Evolutionary conservation across 768 basidiomycete species (phyloP), one percentile per base, ranked within the genome.

Genomic region (Russula ochroleuca): DNA sequence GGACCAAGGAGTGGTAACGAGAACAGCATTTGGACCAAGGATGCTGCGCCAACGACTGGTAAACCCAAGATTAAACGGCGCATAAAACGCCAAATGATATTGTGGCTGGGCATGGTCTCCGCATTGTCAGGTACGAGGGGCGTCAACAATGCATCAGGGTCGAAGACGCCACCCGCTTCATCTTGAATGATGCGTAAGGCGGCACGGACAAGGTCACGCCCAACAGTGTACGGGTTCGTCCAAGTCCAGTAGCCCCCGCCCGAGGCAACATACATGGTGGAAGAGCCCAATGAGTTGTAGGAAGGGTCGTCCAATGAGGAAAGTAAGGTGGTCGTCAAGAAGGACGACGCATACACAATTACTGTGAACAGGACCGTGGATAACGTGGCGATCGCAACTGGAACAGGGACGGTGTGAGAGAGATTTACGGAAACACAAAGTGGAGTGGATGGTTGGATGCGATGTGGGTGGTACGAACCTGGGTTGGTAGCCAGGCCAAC

Each of bases 401-500:
- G 33, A 63, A 45, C 45, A 17, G 45, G 49, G 48, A 48, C 47
- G 69, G 61, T 65, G 51, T 3, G 25, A 6, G 21, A 17, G 40
- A 21, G 40, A 6, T 25, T 25, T 15, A 37, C 15, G 15, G 38
- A 28, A 2, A 11, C 17, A 11, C 17, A 45, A 17, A 21, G 45
- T 21, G 23, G 49, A 49, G 4, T 11, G 31, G 35, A 31, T 0
- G 21, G 7, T 2, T 19, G 41, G n/a, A n/a, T n/a, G n/a, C n/a
- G n/a, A 7, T 23, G 17, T 8, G n/a, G 17, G 35, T 28, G 28
- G 25, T 1, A 53, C 63, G 61, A 73, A 85, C 90, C 75, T 73
- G 86, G 84, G 69, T 92, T 92, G n/a, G 86, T 85, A 21, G 88
- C 91, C 60, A 92, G 75, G 35, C 90, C 91, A 13, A 84, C 76